A percentile compares a stretch with the other conserved stretches of the same genome.
phyloP scores from a whole-genome alignment of 306 rosid genomes.

The Cucurbita moschata region DNA sequence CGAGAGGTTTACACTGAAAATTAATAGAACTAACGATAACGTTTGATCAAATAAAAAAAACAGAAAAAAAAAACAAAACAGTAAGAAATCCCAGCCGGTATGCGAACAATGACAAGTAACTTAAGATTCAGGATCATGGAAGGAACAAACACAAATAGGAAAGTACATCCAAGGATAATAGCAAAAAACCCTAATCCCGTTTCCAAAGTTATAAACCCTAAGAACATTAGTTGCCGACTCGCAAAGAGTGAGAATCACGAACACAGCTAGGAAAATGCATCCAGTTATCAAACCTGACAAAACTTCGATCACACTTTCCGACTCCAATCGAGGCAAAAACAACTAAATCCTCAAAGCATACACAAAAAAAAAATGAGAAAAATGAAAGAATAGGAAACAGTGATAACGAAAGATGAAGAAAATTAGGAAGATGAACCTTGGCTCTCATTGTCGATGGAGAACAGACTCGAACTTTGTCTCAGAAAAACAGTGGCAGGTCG shows the following conservation, averaged over 20 bases:
- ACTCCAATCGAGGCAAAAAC: background rate
- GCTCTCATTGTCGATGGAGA: background rate
- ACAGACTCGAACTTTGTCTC: background rate
- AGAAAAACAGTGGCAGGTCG: background rate
- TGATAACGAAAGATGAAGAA: background rate
- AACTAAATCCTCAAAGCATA: background rate
- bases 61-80: background rate
- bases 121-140: background rate
- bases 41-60: background rate
- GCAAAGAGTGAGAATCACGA: background rate
- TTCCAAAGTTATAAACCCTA: background rate
- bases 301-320: background rate
- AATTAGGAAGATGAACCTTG: background rate
- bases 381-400: background rate
- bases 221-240: background rate
- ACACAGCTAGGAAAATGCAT: background rate
- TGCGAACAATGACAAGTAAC: background rate
- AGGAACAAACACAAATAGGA: background rate
- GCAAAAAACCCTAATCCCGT: background rate
- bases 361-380: background rate
- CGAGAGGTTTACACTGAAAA: background rate
- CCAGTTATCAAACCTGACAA: background rate
- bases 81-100: background rate
- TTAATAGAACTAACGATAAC: background rate
- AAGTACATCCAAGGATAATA: background rate